Base-by-base conservation (phyloP, 2,329 filamentous ascomycete genomes). In the Didymella pomorum region DNA sequence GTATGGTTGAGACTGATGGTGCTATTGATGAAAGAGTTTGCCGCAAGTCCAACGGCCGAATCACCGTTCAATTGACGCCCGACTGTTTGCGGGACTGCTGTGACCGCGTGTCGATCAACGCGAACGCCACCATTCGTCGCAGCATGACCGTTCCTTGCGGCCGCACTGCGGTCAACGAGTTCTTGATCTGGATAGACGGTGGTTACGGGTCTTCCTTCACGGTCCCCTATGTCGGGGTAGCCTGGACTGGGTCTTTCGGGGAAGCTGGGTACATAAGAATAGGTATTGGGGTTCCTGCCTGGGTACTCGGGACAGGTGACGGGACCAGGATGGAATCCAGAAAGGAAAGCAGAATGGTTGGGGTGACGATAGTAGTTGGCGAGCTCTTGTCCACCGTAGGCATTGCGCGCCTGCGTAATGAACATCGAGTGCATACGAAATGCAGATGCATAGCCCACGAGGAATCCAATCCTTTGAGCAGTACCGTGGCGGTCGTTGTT, bases 371-470 rank as follows among this genome's bases (percentile, higher is more conserved):
- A 39, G 35, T 21, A 21, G n/a, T 39, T 16, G 9, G n/a, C 35
- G 8, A 44, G 26, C 12, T 43, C 39, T 4, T 29, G 25, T 23
- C 48, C 35, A 23, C n/a, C 35, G 29, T 21, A 42, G 48, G 12
- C n/a, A 18, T 37, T 37, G 20, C 37, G 35, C 25, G 37, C 37
- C 41, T 29, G 26, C 26, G 26, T 41, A 35, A 51, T 21, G 37
- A 42, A 23, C 9, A 9, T 26, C 3, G 48, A 51, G 9, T 42
- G n/a, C 35, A 51, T 31, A 21, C 39, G 25, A 10, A 52, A 43
- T 4, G 49, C 49, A 14, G 49, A 25, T 25, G 49, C 49, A 44
- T 43, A 44, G 12, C 49, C 49, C 12, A 33, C 12, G n/a, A 52
- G 10, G 7, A 44, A 52, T 12, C 39, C 49, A 5, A 52, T 23